Base-by-base conservation (phyloP, 108 stramenopile species). In the Fistulifera pelliculosa region DNA sequence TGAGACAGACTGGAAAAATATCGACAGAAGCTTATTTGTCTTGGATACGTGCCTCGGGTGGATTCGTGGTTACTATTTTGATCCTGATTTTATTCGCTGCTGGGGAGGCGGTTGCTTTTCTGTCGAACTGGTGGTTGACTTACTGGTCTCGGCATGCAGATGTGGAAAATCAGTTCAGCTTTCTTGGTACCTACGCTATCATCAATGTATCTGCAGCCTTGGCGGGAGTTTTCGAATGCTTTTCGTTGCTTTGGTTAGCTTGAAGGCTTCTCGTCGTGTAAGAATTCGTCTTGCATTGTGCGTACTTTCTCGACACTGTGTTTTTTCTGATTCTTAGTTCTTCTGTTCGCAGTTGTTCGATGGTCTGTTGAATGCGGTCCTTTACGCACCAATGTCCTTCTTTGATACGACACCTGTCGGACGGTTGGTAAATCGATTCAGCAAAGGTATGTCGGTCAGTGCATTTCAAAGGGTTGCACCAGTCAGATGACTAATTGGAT, bases 31-130 rank as follows among this genome's bases (percentile, higher is more conserved):
- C 94, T 0, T 95, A 94, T 60, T 14, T 72, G 12, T 53, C 71
- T 13, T 98, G 87, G 83, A 70, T 70, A 16, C 61, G 61, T 53
- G 91, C 90, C 11, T 80, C 83, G 23, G 96, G 96, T 39, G 93
- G 94, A 7, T 5, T 62, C 27, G 56, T 56, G 35, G 47, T 76
- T n/a, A 57, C 51, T 6, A 8, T 85, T n/a, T 15, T 54, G 7
- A 65, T 95, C 22, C 15, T 94, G 15, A 7, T 77, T 0, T 56
- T 63, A 28, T 93, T 81, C 58, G 58, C 52, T 6, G 27, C 56
- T 13, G 79, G 63, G 11, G 77, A 92, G 54, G 47, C 19, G 23
- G 35, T 77, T 21, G 65, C 49, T 47, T 70, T 89, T n/a, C 16
- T 55, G 11, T 73, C 80, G 17, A 73, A 73, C 45, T 94, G 81